Percentiles rank a stretch among this genome's conserved stretches.
phyloP scores from a whole-genome alignment of 306 rosid genomes.

The Medicago arabica region DNA sequence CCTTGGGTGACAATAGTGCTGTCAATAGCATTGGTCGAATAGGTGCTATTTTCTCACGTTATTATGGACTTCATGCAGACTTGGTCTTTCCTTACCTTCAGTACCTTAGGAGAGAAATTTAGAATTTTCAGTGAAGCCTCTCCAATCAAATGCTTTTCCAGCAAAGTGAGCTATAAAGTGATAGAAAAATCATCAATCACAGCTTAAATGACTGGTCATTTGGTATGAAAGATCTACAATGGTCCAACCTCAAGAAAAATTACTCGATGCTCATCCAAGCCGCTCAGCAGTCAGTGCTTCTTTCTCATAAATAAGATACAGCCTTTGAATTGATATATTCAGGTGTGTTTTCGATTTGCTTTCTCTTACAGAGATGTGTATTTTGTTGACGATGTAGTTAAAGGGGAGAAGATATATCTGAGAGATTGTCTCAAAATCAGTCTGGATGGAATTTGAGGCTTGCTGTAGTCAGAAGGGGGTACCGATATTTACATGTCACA shows the following conservation, averaged over 20 bases:
- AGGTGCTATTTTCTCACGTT: slow-evolving; percentile 59
- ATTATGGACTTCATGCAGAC: slow-evolving; percentile 71
- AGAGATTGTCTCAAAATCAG: slow-evolving; percentile 6
- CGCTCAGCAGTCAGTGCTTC: slow-evolving; percentile 31
- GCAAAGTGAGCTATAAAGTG: slow-evolving; percentile 21
- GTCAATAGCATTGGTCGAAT: slow-evolving; percentile 55
- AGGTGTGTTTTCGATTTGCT: slow-evolving; percentile 29
- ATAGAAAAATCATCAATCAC: slow-evolving; percentile 29
- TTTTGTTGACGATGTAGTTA: slow-evolving; percentile 22
- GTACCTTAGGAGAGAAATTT: slow-evolving; percentile 48
- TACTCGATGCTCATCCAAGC: slow-evolving; percentile 28
- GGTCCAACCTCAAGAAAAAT: slow-evolving; percentile 31
- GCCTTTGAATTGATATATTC: slow-evolving; percentile 34
- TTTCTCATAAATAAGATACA: slow-evolving; percentile 13
- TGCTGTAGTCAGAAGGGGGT: slow-evolving; percentile 16
- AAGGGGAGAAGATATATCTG: slow-evolving; percentile 13
- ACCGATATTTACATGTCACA: neutral
- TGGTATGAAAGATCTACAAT: slow-evolving; percentile 7
- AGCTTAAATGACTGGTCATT: slow-evolving; percentile 27
- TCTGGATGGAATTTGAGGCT: slow-evolving; percentile 15
- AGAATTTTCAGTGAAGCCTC: slow-evolving; percentile 40
- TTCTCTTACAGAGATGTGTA: neutral
- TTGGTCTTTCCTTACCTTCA: slow-evolving; percentile 66
- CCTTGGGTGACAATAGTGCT: slow-evolving; percentile 56
- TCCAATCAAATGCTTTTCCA: slow-evolving; percentile 36